Conservation (phyloP, 1,284 basidiomycete genomes). For the Ganoderma boninense region DNA sequence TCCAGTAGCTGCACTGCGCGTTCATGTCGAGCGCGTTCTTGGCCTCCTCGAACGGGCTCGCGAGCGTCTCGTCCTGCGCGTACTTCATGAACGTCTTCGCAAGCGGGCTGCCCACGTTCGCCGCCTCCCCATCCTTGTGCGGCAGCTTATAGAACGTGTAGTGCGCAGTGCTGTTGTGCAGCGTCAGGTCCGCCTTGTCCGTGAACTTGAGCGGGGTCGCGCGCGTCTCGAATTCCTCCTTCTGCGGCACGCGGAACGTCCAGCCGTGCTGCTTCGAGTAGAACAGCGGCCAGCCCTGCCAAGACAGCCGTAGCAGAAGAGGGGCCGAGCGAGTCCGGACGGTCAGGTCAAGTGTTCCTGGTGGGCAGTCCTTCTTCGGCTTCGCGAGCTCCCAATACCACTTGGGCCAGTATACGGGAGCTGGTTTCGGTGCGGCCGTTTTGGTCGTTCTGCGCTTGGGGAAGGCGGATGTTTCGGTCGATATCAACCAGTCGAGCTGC, state of each 20-base stretch:
- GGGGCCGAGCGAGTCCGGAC: slow-evolving; percentile 88
- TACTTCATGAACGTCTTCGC: slow-evolving; percentile 91
- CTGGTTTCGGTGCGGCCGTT: slow-evolving; percentile 46
- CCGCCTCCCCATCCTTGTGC: slow-evolving; percentile 93
- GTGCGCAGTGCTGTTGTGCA: slow-evolving; percentile 55
- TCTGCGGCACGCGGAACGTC: slow-evolving; percentile 80
- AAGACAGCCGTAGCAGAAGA: slow-evolving; percentile 87
- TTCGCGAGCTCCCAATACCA: slow-evolving; percentile 96
- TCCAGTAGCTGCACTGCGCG: slow-evolving; percentile 98
- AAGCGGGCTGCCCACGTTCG: slow-evolving; percentile 94
- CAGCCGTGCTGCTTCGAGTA: slow-evolving; percentile 92
- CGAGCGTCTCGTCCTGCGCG: slow-evolving; percentile 86
- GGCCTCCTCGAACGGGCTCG: slow-evolving; percentile 82
- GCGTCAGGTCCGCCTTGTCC: slow-evolving; percentile 64
- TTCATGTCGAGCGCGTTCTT: slow-evolving; percentile 92
- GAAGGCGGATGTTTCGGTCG: background rate
- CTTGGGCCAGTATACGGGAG: slow-evolving; percentile 77
- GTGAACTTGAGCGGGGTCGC: slow-evolving; percentile 61
- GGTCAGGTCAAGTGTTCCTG: slow-evolving; percentile 86
- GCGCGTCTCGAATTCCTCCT: slow-evolving; percentile 48
- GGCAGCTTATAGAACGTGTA: slow-evolving; percentile 91
- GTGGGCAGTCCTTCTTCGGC: slow-evolving; percentile 69
- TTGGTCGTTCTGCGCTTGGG: slow-evolving; percentile 32
- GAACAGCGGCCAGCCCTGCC: slow-evolving; percentile 89
- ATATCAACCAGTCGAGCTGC: slow-evolving; percentile 72